Percentiles rank a stretch among this genome's conserved stretches.
Evolutionary conservation across 1,284 basidiomycete species (phyloP).

Genomic region (Cerioporus squamosus): DNA sequence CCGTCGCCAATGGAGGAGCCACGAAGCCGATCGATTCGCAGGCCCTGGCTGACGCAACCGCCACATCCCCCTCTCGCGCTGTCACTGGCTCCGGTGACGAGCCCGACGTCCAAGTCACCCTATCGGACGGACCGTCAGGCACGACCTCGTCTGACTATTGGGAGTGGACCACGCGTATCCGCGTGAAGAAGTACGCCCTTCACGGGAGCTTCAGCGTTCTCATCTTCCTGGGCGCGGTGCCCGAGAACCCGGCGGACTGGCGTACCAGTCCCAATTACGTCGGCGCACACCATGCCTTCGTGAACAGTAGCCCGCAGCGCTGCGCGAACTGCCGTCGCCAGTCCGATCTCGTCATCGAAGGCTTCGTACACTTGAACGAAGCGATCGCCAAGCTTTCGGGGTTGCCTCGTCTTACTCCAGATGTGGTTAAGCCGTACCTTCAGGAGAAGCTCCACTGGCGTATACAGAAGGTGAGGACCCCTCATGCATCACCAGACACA

Average conservation of each 20-base stretch:
- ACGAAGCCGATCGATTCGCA: not conserved
- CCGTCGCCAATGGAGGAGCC: not conserved
- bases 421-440: constrained; percentile 44
- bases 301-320: constrained; percentile 39
- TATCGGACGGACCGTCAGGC: not conserved
- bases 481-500: no score
- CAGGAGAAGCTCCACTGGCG: constrained; percentile 43
- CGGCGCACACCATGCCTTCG: constrained; percentile 45
- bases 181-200: constrained; percentile 46
- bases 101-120: not conserved
- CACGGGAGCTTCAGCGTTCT: constrained; percentile 45
- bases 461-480: constrained; percentile 27
- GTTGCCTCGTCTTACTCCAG: constrained; percentile 37
- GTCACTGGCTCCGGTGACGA: not conserved
- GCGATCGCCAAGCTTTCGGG: constrained; percentile 35
- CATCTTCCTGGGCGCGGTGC: constrained; percentile 46
- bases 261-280: constrained; percentile 37
- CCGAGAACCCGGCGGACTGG: constrained; percentile 41
- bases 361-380: constrained; percentile 55
- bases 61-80: not conserved
- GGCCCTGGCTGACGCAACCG: not conserved
- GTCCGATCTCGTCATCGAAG: constrained; percentile 47
- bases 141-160: not conserved
- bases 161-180: constrained; percentile 49
- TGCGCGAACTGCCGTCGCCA: constrained; percentile 46